A percentile compares a stretch with the other conserved stretches of the same genome.
Evolutionary conservation across 257 asterid genomes (phyloP).

Genomic region (Petrea volubilis): DNA sequence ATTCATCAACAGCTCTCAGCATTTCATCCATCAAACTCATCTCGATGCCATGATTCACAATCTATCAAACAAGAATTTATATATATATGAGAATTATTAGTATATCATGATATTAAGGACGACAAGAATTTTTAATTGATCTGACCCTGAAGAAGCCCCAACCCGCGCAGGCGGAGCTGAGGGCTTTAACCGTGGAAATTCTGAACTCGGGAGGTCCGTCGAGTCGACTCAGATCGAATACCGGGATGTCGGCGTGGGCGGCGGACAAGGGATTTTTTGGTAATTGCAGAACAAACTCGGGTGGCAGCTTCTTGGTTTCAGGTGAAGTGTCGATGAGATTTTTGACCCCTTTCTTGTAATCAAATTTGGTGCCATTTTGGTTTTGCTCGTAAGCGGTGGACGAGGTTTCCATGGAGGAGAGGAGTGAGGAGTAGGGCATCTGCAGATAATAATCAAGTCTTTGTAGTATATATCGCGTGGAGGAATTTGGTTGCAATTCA

Average conservation of each 20-base stretch:
- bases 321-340: slow-evolving; percentile 35
- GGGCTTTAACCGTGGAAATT: slow-evolving; percentile 30
- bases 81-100: too few relatives aligned
- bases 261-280: slow-evolving; percentile 26
- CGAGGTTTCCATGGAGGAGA: background rate
- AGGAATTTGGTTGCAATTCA: background rate
- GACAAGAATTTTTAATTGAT: too few relatives aligned
- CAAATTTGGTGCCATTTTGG: background rate
- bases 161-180: slow-evolving; percentile 39
- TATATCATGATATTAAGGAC: too few relatives aligned
- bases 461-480: background rate
- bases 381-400: background rate
- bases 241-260: slow-evolving; percentile 31
- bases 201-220: slow-evolving; percentile 23
- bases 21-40: slow-evolving; percentile 30
- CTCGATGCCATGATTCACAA: slow-evolving; percentile 47
- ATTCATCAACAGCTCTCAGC: slow-evolving; percentile 37
- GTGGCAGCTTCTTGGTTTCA: slow-evolving; percentile 35
- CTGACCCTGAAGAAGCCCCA: slow-evolving; percentile 64
- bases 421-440: background rate
- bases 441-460: too few relatives aligned
- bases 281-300: slow-evolving; percentile 35
- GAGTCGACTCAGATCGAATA: slow-evolving; percentile 44
- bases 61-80: too few relatives aligned
- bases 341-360: slow-evolving; percentile 47